Conservation (phyloP, 1,139 yeast species). For the Arxiozyma slooffiae region DNA sequence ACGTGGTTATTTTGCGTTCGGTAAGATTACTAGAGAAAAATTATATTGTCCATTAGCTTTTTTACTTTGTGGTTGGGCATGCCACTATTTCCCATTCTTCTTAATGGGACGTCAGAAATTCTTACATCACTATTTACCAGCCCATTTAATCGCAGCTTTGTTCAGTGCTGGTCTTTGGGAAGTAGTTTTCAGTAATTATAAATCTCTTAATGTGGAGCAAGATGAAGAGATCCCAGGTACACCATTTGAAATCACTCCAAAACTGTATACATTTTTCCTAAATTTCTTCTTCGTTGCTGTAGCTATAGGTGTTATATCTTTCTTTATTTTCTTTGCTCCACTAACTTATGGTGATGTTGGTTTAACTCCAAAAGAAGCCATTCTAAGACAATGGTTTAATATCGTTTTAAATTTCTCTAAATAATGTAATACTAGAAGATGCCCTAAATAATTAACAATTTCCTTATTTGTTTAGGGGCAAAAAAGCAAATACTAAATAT, state of each 20-base stretch:
- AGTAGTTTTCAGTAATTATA: slow-evolving; percentile 59
- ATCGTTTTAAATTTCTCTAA: slow-evolving; percentile 51
- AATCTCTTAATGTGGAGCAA: slow-evolving; percentile 26
- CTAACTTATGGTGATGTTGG: slow-evolving; percentile 72
- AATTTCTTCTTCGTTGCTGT: slow-evolving; percentile 35
- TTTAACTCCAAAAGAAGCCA: slow-evolving; percentile 54
- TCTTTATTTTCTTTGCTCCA: slow-evolving; percentile 72
- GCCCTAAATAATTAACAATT: too few species aligned
- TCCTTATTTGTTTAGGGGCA: neutral
- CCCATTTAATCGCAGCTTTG: slow-evolving; percentile 81
- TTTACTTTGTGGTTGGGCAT: slow-evolving; percentile 76
- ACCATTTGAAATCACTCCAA: slow-evolving; percentile 17
- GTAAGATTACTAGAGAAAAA: slow-evolving; percentile 56
- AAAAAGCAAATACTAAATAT: too few species aligned
- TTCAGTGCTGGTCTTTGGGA: slow-evolving; percentile 78
- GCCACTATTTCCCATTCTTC: slow-evolving; percentile 86
- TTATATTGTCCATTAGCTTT: slow-evolving; percentile 77
- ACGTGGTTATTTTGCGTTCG: slow-evolving; percentile 54
- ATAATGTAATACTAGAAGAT: neutral
- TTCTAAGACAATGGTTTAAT: slow-evolving; percentile 71
- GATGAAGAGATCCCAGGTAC: slow-evolving; percentile 27
- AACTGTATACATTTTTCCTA: slow-evolving; percentile 24
- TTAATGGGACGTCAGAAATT: slow-evolving; percentile 89
- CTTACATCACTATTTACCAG: slow-evolving; percentile 92
- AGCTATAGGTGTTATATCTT: slow-evolving; percentile 44